Conservation (phyloP, 1,139 yeast species). For the Hyphopichia burtonii region DNA sequence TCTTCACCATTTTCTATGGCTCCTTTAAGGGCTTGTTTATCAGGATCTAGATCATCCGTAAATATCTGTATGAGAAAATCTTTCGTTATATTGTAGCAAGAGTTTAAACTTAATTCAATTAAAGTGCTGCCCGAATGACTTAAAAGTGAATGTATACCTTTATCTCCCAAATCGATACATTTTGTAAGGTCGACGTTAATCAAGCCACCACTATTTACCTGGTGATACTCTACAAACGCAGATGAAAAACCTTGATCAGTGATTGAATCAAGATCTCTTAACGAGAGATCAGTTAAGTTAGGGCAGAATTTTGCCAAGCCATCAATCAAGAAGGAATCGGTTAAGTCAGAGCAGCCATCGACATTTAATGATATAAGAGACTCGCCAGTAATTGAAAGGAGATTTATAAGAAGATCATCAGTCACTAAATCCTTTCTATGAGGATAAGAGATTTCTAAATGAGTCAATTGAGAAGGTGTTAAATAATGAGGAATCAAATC, state of each 20-base stretch:
- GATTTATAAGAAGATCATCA: constrained; percentile 66
- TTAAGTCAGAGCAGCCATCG: constrained; percentile 71
- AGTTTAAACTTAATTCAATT: constrained; percentile 69
- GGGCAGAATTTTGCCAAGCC: constrained; percentile 63
- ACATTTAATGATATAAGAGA: constrained; percentile 56
- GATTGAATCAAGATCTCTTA: constrained; percentile 55
- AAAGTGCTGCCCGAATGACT: constrained; percentile 66
- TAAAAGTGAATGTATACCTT: constrained; percentile 57
- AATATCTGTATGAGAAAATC: constrained; percentile 46
- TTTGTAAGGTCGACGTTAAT: constrained; percentile 61
- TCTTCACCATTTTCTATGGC: constrained; percentile 13
- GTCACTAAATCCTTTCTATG: constrained; percentile 62
- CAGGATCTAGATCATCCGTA: constrained; percentile 34
- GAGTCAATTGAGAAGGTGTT: constrained; percentile 40
- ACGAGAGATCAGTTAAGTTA: constrained; percentile 51
- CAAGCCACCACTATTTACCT: constrained; percentile 58
- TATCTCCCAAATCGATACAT: constrained; percentile 64
- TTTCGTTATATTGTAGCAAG: constrained; percentile 57
- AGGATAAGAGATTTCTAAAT: constrained; percentile 71
- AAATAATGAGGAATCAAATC: constrained; percentile 66
- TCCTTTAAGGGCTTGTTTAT: constrained; percentile 28
- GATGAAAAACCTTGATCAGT: constrained; percentile 63
- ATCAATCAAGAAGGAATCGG: constrained; percentile 60
- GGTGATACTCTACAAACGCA: constrained; percentile 47
- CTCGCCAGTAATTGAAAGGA: constrained; percentile 64